Base-by-base conservation (phyloP, 768 basidiomycete species). In the Hypholoma sublateritium region DNA sequence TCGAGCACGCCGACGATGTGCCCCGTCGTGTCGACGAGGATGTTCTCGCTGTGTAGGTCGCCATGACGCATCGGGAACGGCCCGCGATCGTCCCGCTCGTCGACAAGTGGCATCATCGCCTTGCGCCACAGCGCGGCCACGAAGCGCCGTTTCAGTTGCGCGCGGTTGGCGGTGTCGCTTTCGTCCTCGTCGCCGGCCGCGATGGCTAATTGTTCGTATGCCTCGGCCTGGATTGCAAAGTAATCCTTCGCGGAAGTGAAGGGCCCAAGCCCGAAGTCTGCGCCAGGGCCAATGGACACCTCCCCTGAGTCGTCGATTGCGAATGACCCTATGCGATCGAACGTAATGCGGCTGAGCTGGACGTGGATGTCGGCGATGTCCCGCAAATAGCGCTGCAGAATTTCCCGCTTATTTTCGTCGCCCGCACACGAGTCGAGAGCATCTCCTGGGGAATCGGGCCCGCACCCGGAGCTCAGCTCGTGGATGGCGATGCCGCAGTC, bases 31-130 rank as follows among this genome's bases (percentile, higher is more conserved):
- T 77, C 75, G 2, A 77, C 75, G 22, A 77, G 67, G 21, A 77
- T 71, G 54, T 77, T 77, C 49, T 77, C 74, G 61, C 72, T 74
- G 61, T 77, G 75, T 7, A 77, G 62, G 57, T 77, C 75, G 13
- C 75, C 75, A 50, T 77, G 75, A 6, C 74, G 72, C 69, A 76
- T 71, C 3, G 76, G 76, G 62, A 77, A 77, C 1, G 76, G 76
- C 0, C 76, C 76, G 2, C 59, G 64, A 45, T 74, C 73, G 57
- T 76, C 74, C 3, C 70, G 66, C 50, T 71, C 69, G 55, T 75
- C 73, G 5, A 77, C 67, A 4, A 76, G 70, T 6, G 74, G 73
- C 71, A 74, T 74, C 67, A 77, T 74, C 1, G 76, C 74, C n/a
- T 65, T 67, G 4, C 72, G 69, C 73, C 74, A 77, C 48, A 77